Base-by-base conservation (phyloP, 306 rosid species). In the Abrus pulchellus region DNA sequence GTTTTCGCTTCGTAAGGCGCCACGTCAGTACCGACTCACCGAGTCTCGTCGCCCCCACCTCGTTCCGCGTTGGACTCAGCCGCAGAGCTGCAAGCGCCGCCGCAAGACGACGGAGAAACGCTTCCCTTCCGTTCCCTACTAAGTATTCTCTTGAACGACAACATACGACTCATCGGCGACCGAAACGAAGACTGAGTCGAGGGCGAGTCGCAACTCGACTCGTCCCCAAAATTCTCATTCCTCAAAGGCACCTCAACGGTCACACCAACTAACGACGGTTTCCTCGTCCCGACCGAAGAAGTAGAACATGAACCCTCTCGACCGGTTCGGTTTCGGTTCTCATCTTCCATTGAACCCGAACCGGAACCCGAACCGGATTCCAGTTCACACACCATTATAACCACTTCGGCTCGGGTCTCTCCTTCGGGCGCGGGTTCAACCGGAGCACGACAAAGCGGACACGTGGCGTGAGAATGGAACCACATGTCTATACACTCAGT, bases 401-500 rank as follows among this genome's bases (percentile, higher is more conserved):
- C 84, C 2, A 83, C 72, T 4, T 85, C 91, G 47, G 40, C 5
- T 13, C 68, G 52, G 68, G 6, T 48, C 5, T 80, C 73, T 0
- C 34, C 10, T 0, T 13, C 77, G 2, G 82, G 48, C 1, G 5
- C 62, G 12, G 80, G 55, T 14, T 94, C 99, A 3, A 95, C 98
- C 1, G 90, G 74, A 0, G 98, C 80, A 32, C 99, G 84, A 30
- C 99, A 95, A 0, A 91, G 84, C 0, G 99, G 99, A 38, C 99
- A 95, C 2, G 99, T 95, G 71, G 84, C 59, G 76, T 95, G 97
- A 2, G 97, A 89, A 5, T 88, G 89, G 44, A 95, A 90, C 99
- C 99, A 95, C 98, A 93, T 95, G 44, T 93, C 99, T 14, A 95
- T 93, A 30, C 99, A 95, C 2, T 87, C 94, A 0, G 69, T 88